Evolutionary conservation across 2,329 filamentous ascomycete species (phyloP).

Genomic region (Pleoardoris graminearum): DNA sequence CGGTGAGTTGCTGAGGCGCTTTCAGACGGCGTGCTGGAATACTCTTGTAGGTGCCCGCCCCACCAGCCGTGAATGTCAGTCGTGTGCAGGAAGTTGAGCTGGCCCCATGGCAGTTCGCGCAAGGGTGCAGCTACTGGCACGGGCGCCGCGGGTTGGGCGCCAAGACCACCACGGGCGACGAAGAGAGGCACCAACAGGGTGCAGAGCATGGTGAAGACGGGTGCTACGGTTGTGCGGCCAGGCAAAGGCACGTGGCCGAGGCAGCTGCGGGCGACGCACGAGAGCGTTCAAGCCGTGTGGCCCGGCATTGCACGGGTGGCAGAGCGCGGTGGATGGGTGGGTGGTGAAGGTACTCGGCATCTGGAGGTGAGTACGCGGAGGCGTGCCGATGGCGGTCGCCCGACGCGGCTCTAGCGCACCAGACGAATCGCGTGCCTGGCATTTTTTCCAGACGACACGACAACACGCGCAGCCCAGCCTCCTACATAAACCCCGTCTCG

Average conservation of each 20-base stretch:
- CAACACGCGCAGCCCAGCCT: slow-evolving; percentile 27
- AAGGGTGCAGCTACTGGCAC: slow-evolving; percentile 77
- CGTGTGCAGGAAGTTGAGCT: slow-evolving; percentile 88
- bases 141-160: slow-evolving; percentile 78
- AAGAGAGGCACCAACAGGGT: slow-evolving; percentile 16
- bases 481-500: slow-evolving; percentile 2
- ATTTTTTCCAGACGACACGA: slow-evolving; percentile 32
- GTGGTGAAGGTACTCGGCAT: too few relatives aligned
- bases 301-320: neutral
- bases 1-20: slow-evolving; percentile 19
- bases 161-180: slow-evolving; percentile 49
- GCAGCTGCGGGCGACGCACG: neutral
- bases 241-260: too few relatives aligned
- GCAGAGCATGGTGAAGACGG: slow-evolving; percentile 24
- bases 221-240: neutral
- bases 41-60: slow-evolving; percentile 90
- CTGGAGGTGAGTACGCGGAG: too few relatives aligned
- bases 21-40: slow-evolving; percentile 33
- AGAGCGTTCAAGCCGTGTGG: neutral
- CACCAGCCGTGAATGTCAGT: slow-evolving; percentile 96
- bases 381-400: too few relatives aligned
- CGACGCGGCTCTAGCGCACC: neutral
- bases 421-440: slow-evolving; percentile 17
- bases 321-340: neutral
- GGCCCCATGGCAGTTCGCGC: slow-evolving; percentile 84